Base-by-base conservation (phyloP, 768 basidiomycete genomes). In the Mycena capillaripes region DNA sequence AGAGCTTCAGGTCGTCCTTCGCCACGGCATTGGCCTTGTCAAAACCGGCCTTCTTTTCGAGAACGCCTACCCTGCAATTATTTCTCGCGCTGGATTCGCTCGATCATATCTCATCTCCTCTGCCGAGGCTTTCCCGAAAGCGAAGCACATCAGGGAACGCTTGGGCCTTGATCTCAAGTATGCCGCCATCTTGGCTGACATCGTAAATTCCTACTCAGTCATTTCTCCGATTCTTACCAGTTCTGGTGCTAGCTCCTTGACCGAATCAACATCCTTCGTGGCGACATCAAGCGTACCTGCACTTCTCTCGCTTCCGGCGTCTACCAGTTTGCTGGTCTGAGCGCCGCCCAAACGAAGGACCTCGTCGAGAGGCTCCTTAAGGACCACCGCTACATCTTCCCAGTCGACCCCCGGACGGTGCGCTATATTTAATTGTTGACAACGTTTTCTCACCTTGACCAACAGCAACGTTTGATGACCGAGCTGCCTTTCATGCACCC, bases 351-450 rank as follows among this genome's bases (percentile, higher is more conserved):
- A n/a, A 58, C 46, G 3, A 68, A 60, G 36, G 46, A 27, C 9
- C 57, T 36, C 14, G 25, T 68, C 32, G 66, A 68, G 58, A 38
- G n/a, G n/a, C n/a, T n/a, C n/a, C n/a, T n/a, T n/a, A n/a, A n/a
- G n/a, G n/a, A n/a, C n/a, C n/a, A n/a, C 42, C 64, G 53, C 25
- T 66, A 66, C 42, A 66, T 66, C 8, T 66, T 66, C 16, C 65
- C 55, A 4, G 32, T 30, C 4, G 44, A 65, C 29, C 38, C 63
- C 17, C 17, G 27, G 52, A 65, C 52, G 34, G 63, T 65, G n/a
- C 25, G 52, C 17, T 6, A 19, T 8, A 16, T 29, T 29, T 30
- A 2, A 21, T 36, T 16, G 12, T 29, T 61, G 14, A n/a, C n/a
- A 1, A 19, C 10, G 7, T 9, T 44, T 25, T 44, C 59, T 61